Evolutionary conservation across 805 yeast genomes (phyloP), one percentile per base, ranked within the genome.

Genomic region (Yamadazyma tumulicola): DNA sequence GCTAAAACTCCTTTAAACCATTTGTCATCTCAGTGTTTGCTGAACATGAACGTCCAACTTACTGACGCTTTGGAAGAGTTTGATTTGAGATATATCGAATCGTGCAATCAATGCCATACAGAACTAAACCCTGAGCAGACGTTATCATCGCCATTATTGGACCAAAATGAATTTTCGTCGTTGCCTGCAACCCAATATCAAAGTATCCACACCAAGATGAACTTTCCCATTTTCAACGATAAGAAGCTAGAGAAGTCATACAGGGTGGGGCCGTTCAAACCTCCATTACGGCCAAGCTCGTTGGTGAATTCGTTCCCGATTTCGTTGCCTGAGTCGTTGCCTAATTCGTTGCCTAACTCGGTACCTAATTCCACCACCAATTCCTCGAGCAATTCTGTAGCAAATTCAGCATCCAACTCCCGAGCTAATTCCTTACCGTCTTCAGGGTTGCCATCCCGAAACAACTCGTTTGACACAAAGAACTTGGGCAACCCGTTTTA

Each of bases 31-130:
- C n/a, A n/a, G n/a, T n/a, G n/a, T n/a, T n/a, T n/a, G n/a, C n/a
- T n/a, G n/a, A n/a, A n/a, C n/a, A 45, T 45, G 49, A 39, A 39
- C 15, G 37, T 42, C 35, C 46, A 46, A 25, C 35, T 46, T 24
- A 54, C 48, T 35, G 57, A 51, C 32, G 46, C 53, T 4, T 38
- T 54, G 31, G 55, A 52, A 29, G 57, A 54, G 24, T 54, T 54
- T 39, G 57, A 54, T 33, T 19, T 43, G 16, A 41, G 43, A 4
- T 49, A 49, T 32, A 41, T 47, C 21, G 56, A 54, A 34, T 40
- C 49, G 16, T 52, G 45, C 34, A 46, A 48, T 26, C 52, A 51
- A 35, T 43, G 42, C 31, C 27, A 25, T 11, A 19, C 25, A 12
- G 29, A 31, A 10, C 11, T 20, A 11, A 20, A 20, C 23, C 23